Evolutionary conservation across 768 basidiomycete genomes (phyloP).

Genomic region (Termitomyces sp.): DNA sequence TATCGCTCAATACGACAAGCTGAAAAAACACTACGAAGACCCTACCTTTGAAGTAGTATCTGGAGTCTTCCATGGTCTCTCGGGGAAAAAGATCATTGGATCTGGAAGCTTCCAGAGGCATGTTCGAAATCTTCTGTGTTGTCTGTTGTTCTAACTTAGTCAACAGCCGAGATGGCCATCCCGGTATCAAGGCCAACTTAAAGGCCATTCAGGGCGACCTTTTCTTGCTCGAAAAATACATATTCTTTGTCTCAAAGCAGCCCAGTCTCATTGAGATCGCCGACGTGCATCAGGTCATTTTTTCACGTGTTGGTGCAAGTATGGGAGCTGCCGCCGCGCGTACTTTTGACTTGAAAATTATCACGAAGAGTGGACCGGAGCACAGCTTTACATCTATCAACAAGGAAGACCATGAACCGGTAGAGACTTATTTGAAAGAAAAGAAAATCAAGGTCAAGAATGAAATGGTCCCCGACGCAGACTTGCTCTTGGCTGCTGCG

Average conservation of each 20-base stretch:
- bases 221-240: slow-evolving; percentile 95
- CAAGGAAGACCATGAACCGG: slow-evolving; percentile 90
- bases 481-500: slow-evolving; percentile 62
- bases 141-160: not conserved
- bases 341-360: slow-evolving; percentile 91
- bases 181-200: slow-evolving; percentile 96
- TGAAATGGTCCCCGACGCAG: slow-evolving; percentile 88
- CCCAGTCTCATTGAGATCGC: slow-evolving; percentile 86
- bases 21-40: slow-evolving; percentile 92
- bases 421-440: slow-evolving; percentile 78
- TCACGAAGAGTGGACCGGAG: slow-evolving; percentile 79
- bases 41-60: slow-evolving; percentile 96
- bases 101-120: slow-evolving; percentile 84
- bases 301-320: slow-evolving; percentile 88
- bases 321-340: slow-evolving; percentile 79
- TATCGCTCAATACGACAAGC: slow-evolving; percentile 68
- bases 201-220: slow-evolving; percentile 97
- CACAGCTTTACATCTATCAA: slow-evolving; percentile 90
- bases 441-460: slow-evolving; percentile 95
- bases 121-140: not conserved
- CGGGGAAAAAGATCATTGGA: slow-evolving; percentile 88
- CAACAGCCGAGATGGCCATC: slow-evolving; percentile 76
- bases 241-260: slow-evolving; percentile 97
- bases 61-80: slow-evolving; percentile 84
- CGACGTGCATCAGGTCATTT: slow-evolving; percentile 85